A percentile compares a stretch with the other conserved stretches of the same genome.
Evolutionary conservation across 306 rosid genomes (phyloP).

Genomic region (Arachis stenosperma): DNA sequence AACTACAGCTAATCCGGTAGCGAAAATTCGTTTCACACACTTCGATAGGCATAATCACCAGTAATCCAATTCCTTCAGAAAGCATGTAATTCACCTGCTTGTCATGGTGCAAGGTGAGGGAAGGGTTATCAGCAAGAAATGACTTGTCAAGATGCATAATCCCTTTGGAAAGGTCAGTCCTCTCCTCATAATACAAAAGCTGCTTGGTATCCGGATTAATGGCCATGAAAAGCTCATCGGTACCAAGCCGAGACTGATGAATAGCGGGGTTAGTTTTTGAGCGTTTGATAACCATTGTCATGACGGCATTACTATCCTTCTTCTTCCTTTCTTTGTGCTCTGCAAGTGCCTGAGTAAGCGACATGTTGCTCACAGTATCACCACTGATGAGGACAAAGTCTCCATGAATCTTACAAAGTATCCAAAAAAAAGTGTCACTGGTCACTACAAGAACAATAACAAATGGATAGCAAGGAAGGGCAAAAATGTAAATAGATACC

Average conservation of each 20-base stretch:
- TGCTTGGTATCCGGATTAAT: conserved; percentile 87
- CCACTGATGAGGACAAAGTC: conserved; percentile 96
- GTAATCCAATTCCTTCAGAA: conserved; percentile 16
- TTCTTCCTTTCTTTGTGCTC: conserved; percentile 94
- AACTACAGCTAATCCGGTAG: conserved; percentile 19
- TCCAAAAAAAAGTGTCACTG: conserved; percentile 41
- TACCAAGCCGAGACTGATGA: conserved; percentile 94
- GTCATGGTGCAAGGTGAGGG: conserved; percentile 87
- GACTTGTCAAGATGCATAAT: conserved; percentile 75
- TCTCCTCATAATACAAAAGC: conserved; percentile 89
- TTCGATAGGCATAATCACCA: not conserved
- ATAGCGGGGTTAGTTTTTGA: conserved; percentile 82
- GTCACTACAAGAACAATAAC: not conserved
- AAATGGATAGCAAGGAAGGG: no score
- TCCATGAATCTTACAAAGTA: conserved; percentile 82
- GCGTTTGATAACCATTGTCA: conserved; percentile 91
- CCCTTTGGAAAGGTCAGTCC: conserved; percentile 67
- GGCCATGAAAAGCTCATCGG: conserved; percentile 92
- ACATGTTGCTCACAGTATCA: conserved; percentile 98
- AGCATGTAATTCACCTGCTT: conserved; percentile 57
- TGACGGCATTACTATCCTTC: conserved; percentile 89
- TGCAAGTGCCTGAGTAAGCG: conserved; percentile 82
- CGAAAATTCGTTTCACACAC: not conserved
- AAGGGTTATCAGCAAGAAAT: conserved; percentile 70
- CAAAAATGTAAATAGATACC: conserved; percentile 52